Conservation (phyloP, 1,284 basidiomycete genomes). For the Caloboletus firmus region DNA sequence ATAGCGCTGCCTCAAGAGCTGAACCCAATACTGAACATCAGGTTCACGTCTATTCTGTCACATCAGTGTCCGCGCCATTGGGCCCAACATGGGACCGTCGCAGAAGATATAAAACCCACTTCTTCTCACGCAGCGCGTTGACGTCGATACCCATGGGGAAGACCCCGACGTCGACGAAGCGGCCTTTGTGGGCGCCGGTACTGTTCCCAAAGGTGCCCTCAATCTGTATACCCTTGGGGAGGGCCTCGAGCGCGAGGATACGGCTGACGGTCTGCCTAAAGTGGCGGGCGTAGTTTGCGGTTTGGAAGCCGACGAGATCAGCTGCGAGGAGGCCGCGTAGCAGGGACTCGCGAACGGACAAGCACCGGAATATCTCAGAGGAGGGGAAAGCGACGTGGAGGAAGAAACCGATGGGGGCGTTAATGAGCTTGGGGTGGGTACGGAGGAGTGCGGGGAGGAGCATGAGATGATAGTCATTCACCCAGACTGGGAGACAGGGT, state of each 20-base stretch:
- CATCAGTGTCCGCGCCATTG: conserved; percentile 13
- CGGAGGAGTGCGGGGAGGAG: conserved; percentile 79
- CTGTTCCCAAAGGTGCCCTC: conserved; percentile 29
- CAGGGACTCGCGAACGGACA: conserved; percentile 66
- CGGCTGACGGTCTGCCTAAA: conserved; percentile 83
- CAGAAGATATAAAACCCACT: conserved; percentile 42
- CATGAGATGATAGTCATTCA: conserved; percentile 87
- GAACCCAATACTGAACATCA: conserved; percentile 82
- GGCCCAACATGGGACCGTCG: background rate
- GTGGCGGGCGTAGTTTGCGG: conserved; percentile 76
- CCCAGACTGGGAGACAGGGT: conserved; percentile 50
- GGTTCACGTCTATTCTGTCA: conserved; percentile 55
- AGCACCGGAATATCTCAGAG: conserved; percentile 85
- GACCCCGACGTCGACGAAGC: conserved; percentile 82
- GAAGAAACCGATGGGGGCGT: conserved; percentile 83
- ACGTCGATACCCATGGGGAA: conserved; percentile 93
- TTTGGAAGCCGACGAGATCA: conserved; percentile 81
- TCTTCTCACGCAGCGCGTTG: conserved; percentile 62
- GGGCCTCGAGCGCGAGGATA: conserved; percentile 76
- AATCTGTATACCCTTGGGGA: conserved; percentile 81
- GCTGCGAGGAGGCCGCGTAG: conserved; percentile 75
- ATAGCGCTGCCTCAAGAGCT: conserved; percentile 74
- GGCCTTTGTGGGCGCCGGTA: conserved; percentile 28
- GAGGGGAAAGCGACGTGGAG: conserved; percentile 87
- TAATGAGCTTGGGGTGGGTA: conserved; percentile 43